Evolutionary conservation across 1,284 basidiomycete genomes (phyloP).

Genomic region (Mycosarcoma mackinlayi): DNA sequence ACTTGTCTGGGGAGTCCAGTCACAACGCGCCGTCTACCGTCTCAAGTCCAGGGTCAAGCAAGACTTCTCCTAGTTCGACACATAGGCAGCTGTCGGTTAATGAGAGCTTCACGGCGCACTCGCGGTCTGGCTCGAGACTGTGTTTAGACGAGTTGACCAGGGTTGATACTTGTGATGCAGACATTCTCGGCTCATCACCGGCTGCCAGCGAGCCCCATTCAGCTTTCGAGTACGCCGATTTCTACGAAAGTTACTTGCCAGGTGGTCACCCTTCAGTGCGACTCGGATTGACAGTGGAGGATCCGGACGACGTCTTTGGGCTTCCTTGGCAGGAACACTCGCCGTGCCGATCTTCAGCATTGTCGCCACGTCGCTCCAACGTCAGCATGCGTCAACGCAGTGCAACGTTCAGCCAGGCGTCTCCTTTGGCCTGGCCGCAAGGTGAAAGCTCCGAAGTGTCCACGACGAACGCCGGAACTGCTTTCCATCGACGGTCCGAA

Average conservation of each 20-base stretch:
- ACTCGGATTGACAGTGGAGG: not conserved
- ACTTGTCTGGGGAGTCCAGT: not conserved
- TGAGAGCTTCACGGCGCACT: constrained; percentile 13
- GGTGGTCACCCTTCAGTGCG: not conserved
- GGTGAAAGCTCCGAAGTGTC: not conserved
- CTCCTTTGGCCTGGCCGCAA: constrained; percentile 3
- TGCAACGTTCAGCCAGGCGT: constrained; percentile 8
- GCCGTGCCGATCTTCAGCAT: constrained; percentile 24
- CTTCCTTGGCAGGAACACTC: constrained; percentile 18
- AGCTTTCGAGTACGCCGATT: constrained; percentile 38
- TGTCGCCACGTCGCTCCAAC: constrained; percentile 22
- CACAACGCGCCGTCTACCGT: too few relatives aligned
- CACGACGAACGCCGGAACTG: too few relatives aligned
- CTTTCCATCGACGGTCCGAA: not conserved
- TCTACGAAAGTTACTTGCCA: constrained; percentile 14
- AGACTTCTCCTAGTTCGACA: not conserved
- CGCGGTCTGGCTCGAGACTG: constrained; percentile 16
- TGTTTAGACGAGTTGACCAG: not conserved
- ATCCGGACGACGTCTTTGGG: not conserved
- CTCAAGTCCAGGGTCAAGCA: too few relatives aligned
- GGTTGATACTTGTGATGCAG: not conserved
- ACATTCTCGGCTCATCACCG: constrained; percentile 11
- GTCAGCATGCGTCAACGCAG: constrained; percentile 26
- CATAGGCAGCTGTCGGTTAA: not conserved
- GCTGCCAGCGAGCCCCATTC: constrained; percentile 17